Conservation (phyloP, 2,329 filamentous ascomycete species). For the Aspergillus sergii region DNA sequence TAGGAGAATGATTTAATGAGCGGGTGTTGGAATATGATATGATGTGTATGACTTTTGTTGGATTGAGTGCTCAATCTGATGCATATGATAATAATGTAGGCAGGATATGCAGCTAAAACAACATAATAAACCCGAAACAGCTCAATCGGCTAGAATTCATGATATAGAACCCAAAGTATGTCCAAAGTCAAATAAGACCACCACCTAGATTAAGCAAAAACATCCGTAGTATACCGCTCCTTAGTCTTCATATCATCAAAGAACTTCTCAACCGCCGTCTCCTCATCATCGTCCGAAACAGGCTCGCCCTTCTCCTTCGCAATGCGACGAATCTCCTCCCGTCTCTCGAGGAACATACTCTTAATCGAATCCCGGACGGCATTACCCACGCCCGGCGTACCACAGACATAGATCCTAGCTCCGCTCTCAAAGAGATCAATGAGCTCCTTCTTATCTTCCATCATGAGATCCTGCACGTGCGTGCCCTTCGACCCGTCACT, state of each 20-base stretch:
- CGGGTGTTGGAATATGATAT: too few relatives aligned
- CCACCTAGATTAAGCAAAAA: conserved; percentile 48
- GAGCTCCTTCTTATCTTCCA: conserved; percentile 51
- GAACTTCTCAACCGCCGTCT: conserved; percentile 31
- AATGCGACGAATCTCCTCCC: conserved; percentile 32
- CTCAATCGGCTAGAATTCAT: neutral
- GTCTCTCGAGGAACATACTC: conserved; percentile 35
- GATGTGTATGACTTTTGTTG: too few relatives aligned
- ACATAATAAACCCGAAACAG: neutral
- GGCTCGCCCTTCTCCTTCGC: conserved; percentile 37
- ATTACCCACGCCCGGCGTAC: conserved; percentile 56
- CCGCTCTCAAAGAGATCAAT: conserved; percentile 50
- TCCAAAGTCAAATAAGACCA: neutral
- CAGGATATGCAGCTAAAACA: neutral
- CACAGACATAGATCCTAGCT: conserved; percentile 67
- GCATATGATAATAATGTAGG: neutral
- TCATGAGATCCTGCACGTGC: conserved; percentile 58
- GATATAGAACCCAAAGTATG: neutral
- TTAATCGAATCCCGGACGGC: conserved; percentile 49
- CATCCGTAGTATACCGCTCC: conserved; percentile 62
- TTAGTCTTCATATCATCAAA: conserved; percentile 44
- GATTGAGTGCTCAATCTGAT: neutral
- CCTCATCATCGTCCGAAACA: conserved; percentile 28
- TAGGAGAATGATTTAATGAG: too few relatives aligned
- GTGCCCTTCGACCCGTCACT: conserved; percentile 50